phyloP scores from a whole-genome alignment of 257 asterid genomes.

The Craterostigma plantagineum region DNA sequence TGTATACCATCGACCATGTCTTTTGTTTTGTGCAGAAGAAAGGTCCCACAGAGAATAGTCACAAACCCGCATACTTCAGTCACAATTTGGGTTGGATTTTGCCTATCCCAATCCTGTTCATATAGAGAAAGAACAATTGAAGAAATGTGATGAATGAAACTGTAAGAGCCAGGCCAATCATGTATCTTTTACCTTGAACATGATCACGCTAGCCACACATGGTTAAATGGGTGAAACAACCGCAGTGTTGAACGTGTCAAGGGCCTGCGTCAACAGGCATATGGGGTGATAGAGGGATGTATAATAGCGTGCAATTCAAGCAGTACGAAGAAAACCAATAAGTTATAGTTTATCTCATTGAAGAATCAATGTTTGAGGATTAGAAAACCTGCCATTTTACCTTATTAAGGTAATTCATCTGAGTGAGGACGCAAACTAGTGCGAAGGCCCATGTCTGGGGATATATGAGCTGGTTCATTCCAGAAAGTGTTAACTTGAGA shows the following conservation, averaged over 20 bases:
- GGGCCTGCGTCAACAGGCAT: constrained; percentile 50
- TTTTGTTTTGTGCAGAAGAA: constrained; percentile 25
- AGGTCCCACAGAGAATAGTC: constrained; percentile 26
- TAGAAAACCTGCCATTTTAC: constrained; percentile 13
- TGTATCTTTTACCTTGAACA: constrained; percentile 66
- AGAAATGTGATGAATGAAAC: too few relatives aligned
- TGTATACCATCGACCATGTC: constrained; percentile 18
- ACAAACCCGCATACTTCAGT: constrained; percentile 27
- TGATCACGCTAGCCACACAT: constrained; percentile 93
- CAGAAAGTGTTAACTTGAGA: constrained; percentile 76
- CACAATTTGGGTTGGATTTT: constrained; percentile 21
- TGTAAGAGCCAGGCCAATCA: too few relatives aligned
- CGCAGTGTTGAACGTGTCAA: constrained; percentile 96
- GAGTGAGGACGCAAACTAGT: constrained; percentile 61
- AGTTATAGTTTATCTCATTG: too few relatives aligned
- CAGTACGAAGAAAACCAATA: background rate
- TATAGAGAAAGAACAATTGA: too few relatives aligned
- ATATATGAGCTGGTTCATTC: constrained; percentile 73
- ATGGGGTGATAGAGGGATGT: too few relatives aligned
- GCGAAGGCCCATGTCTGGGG: constrained; percentile 92
- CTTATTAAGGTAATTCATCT: constrained; percentile 90
- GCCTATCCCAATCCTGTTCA: constrained; percentile 29
- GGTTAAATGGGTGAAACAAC: constrained; percentile 90
- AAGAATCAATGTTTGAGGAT: too few relatives aligned
- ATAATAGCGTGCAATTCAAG: too few relatives aligned